Evolutionary conservation across 306 rosid species (phyloP), one percentile per base, ranked within the genome.

Genomic region (Fagus crenata): DNA sequence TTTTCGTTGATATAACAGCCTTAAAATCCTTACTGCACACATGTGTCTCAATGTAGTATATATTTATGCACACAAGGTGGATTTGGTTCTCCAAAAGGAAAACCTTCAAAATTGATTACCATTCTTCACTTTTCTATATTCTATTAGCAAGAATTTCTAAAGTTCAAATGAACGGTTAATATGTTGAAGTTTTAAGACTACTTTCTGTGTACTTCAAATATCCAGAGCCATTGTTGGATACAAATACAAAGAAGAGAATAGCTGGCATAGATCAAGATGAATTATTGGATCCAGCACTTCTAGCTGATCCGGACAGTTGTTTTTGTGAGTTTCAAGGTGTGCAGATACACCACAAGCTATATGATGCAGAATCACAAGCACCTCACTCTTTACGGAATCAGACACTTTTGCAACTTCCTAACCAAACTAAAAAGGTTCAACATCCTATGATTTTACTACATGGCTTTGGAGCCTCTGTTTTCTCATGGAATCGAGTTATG

Each of bases 391-490:
- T 73, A 53, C 85, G 84, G 85, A 83, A 65, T 80, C 86, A 72
- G 36, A 33, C 69, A 35, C 73, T 64, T 77, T 75, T 87, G 61
- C 74, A 49, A 60, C 58, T 49, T 56, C 77, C 84, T 67, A 74
- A 81, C 67, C 83, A 79, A 80, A 69, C 54, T 59, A 87, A 80
- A 78, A 85, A 81, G 71, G 58, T 88, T 56, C 81, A 88, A 37
- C 75, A 85, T 78, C 94, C 97, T 28, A 84, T 94, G 93, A 79
- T 94, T 82, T 84, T 94, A 63, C 87, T 92, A 9, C 98, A 90
- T 81, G 98, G 98, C 6, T 92, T 94, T 80, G 98, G 97, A 46
- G 97, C 98, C 61, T 94, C 98, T 0, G 81, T 90, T 86, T 92
- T 88, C 88, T 94, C 97, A 35, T 94, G 97, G 97, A 87, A 81